phyloP scores from a whole-genome alignment of 1,284 basidiomycete species.

The Puccinia brachypodii region DNA sequence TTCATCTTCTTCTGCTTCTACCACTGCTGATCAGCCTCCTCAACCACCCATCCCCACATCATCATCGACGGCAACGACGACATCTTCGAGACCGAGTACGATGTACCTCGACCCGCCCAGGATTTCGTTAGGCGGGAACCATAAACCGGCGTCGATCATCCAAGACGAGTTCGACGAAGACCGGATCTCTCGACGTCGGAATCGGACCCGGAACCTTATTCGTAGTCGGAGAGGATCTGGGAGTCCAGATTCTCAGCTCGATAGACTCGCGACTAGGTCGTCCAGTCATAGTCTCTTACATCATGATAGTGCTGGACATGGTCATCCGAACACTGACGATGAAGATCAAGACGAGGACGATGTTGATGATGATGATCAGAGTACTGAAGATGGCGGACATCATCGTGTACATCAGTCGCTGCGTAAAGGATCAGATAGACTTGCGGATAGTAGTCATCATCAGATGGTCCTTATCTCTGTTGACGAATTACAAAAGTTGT shows the following conservation, averaged over 20 bases:
- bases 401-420: no score
- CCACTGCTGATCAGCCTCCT: no score
- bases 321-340: not conserved
- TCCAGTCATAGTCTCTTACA: not conserved
- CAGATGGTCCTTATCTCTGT: not conserved
- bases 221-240: no score
- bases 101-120: not conserved
- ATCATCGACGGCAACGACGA: not conserved
- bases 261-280: not conserved
- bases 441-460: not conserved
- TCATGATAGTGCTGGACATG: not conserved
- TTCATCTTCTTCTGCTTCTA: no score
- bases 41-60: no score
- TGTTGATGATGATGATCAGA: not conserved
- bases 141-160: slow-evolving; percentile 44
- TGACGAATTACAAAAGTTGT: not conserved
- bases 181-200: not conserved
- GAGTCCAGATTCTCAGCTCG: not conserved
- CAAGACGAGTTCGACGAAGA: slow-evolving; percentile 38
- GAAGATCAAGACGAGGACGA: not conserved
- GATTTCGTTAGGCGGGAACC: not conserved
- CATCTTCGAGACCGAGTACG: not conserved
- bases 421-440: no score
- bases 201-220: not conserved
- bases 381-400: no score